A percentile compares a stretch with the other conserved stretches of the same genome.
phyloP scores from a whole-genome alignment of 2,329 filamentous ascomycete genomes.

The Metarhizium rileyi region DNA sequence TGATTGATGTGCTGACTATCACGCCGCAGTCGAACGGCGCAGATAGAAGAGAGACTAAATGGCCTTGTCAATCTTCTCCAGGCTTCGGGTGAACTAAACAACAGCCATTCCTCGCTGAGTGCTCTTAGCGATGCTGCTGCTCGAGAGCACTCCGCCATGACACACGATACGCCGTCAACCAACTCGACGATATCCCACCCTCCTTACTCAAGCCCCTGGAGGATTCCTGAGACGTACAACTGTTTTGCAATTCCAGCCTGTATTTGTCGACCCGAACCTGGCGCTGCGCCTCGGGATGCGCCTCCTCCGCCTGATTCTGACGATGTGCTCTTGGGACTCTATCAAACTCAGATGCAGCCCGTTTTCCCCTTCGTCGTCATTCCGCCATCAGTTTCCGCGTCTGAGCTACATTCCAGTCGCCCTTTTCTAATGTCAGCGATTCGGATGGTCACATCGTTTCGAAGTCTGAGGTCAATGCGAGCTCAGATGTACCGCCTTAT shows the following conservation, averaged over 20 bases:
- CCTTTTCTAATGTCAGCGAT: slow-evolving; percentile 42
- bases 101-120: slow-evolving; percentile 14
- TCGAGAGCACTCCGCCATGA: slow-evolving; percentile 14
- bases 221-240: slow-evolving; percentile 34
- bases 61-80: slow-evolving; percentile 38
- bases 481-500: slow-evolving; percentile 40
- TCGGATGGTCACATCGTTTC: slow-evolving; percentile 38
- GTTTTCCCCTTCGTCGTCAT: slow-evolving; percentile 39
- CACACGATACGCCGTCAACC: slow-evolving; percentile 16
- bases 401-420: slow-evolving; percentile 25
- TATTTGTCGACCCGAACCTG: slow-evolving; percentile 34
- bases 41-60: slow-evolving; percentile 40
- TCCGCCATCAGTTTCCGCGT: slow-evolving; percentile 24
- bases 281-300: slow-evolving; percentile 27
- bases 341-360: slow-evolving; percentile 31
- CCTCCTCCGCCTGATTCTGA: slow-evolving; percentile 34
- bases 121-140: slow-evolving; percentile 19
- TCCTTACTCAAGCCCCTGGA: slow-evolving; percentile 14
- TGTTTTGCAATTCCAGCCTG: slow-evolving; percentile 35
- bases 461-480: slow-evolving; percentile 36
- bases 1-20: not conserved
- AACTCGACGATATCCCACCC: slow-evolving; percentile 10
- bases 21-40: slow-evolving; percentile 32
- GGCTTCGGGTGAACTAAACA: slow-evolving; percentile 28
- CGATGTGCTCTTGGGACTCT: slow-evolving; percentile 34